Evolutionary conservation across 768 basidiomycete species (phyloP).

Genomic region (Pleurotus platypus): DNA sequence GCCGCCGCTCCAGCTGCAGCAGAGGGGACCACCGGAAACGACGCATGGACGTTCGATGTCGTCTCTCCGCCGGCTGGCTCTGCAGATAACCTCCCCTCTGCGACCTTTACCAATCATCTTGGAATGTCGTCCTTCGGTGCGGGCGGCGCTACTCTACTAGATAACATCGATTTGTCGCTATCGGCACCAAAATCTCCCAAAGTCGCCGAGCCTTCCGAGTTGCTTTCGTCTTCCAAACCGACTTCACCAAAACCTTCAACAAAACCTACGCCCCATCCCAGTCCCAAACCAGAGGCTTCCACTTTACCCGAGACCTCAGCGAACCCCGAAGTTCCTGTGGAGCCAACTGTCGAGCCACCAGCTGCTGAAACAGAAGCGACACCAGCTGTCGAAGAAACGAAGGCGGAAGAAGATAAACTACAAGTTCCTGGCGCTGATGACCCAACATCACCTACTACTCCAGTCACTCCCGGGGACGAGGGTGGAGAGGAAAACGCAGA

Average conservation of each 20-base stretch:
- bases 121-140: not conserved
- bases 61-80: slow-evolving; percentile 3
- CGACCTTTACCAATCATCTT: slow-evolving; percentile 3
- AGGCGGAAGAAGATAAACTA: not conserved
- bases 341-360: not conserved
- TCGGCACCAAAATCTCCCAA: not conserved
- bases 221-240: not conserved
- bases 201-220: not conserved
- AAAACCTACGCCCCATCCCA: slow-evolving; percentile 14
- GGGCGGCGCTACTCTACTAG: not conserved
- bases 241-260: slow-evolving; percentile 8
- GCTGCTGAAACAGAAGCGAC: not conserved
- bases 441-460: not conserved
- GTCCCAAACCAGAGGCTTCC: slow-evolving; percentile 9
- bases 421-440: slow-evolving; percentile 3
- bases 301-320: not conserved
- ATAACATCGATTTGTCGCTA: not conserved
- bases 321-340: not conserved
- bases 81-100: slow-evolving; percentile 2
- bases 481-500: not conserved
- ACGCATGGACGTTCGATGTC: not conserved
- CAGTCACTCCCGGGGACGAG: not conserved
- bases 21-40: not conserved
- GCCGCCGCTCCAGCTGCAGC: not conserved
- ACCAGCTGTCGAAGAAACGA: not conserved